Conservation (phyloP, 257 asterid species). For the Rehmannia glutinosa region DNA sequence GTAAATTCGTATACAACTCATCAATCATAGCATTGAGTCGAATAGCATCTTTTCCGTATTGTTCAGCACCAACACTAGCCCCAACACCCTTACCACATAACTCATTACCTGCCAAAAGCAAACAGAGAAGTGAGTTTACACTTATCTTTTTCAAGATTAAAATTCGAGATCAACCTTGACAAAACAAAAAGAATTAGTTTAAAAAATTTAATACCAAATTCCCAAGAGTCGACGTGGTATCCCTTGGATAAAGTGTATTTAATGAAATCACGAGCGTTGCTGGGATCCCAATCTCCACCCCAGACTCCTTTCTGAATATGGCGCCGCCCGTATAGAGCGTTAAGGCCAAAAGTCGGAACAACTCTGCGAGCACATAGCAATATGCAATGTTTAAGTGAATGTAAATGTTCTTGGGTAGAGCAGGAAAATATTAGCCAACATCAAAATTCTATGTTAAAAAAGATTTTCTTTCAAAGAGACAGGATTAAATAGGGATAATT, state of each 20-base stretch:
- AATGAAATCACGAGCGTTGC: constrained; percentile 70
- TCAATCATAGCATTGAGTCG: constrained; percentile 44
- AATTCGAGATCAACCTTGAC: neutral
- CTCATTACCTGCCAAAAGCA: constrained; percentile 68
- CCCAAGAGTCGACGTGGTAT: constrained; percentile 83
- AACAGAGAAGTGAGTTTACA: neutral
- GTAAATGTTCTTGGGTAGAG: neutral
- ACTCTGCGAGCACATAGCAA: constrained; percentile 54
- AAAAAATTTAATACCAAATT: constrained; percentile 53
- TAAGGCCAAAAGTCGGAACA: constrained; percentile 77
- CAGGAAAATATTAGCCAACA: neutral
- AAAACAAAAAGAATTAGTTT: constrained; percentile 1
- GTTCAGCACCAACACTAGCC: constrained; percentile 71
- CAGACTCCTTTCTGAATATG: constrained; percentile 41
- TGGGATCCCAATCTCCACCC: constrained; percentile 80
- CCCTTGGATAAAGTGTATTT: constrained; percentile 66
- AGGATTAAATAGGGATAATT: too few relatives aligned
- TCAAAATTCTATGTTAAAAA: too few relatives aligned
- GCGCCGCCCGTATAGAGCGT: constrained; percentile 83
- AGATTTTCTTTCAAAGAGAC: too few relatives aligned
- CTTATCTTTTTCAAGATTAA: too few relatives aligned
- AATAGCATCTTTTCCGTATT: constrained; percentile 68
- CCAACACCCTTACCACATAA: constrained; percentile 80
- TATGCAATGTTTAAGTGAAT: neutral
- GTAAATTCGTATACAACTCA: constrained; percentile 38